phyloP scores from a whole-genome alignment of 1,284 basidiomycete genomes.

The Cryptococcus sp. region DNA sequence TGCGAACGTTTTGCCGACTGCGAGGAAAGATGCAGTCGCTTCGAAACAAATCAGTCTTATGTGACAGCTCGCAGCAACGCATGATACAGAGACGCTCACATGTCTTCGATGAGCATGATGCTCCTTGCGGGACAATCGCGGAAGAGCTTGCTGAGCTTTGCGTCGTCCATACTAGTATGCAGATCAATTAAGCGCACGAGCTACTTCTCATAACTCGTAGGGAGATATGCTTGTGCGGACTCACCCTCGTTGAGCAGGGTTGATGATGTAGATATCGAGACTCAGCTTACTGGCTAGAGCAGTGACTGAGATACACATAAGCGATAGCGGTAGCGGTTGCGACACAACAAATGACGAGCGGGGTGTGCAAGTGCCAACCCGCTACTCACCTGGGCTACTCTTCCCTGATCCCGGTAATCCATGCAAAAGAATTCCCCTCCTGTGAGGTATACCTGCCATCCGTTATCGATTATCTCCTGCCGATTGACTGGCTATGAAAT shows the following conservation, averaged over 20 bases:
- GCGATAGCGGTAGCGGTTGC: no score
- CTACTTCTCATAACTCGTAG: no score
- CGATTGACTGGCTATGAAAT: no score
- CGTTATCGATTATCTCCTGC: neutral
- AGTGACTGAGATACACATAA: slow-evolving; percentile 16
- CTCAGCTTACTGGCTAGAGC: slow-evolving; percentile 31
- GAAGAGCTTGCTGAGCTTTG: slow-evolving; percentile 30
- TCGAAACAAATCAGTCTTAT: no score
- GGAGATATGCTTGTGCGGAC: slow-evolving; percentile 1
- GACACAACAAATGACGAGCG: no score
- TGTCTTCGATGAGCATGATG: slow-evolving; percentile 40
- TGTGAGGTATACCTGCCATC: slow-evolving; percentile 30
- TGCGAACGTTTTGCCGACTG: neutral
- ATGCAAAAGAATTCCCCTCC: slow-evolving; percentile 34
- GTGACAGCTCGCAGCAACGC: neutral
- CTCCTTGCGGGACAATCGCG: slow-evolving; percentile 27
- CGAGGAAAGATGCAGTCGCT: slow-evolving; percentile 22
- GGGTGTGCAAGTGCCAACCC: neutral
- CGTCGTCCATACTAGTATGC: slow-evolving; percentile 34
- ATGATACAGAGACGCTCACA: slow-evolving; percentile 20
- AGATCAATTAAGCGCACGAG: slow-evolving; percentile 3
- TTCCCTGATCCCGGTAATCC: slow-evolving; percentile 38
- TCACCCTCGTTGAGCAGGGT: slow-evolving; percentile 31
- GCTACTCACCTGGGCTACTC: slow-evolving; percentile 29
- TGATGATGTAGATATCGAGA: slow-evolving; percentile 36